These are phyloP conservation scores for Moesziomyces parantarcticus DNA, from an alignment of 1,284 basidiomycete species.

Conservation along the genomic window DNA sequence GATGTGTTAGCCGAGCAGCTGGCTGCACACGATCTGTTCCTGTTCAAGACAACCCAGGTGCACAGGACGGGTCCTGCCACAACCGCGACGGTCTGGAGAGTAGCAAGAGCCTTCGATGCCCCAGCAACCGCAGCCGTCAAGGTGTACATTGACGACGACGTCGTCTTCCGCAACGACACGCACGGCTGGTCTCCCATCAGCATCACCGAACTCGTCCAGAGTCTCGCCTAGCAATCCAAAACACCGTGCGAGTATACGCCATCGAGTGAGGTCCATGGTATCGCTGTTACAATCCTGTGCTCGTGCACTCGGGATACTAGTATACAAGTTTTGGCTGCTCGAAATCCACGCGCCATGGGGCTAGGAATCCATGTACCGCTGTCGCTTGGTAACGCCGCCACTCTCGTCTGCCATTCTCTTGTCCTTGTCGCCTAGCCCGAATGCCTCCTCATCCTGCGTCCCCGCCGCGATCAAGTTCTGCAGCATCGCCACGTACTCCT, in stretches of 20 bases:
- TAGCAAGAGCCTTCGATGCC: conserved; percentile 68
- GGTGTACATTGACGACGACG: conserved; percentile 87
- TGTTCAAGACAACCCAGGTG: conserved; percentile 84
- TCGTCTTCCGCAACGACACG: conserved; percentile 32
- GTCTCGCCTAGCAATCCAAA: conserved; percentile 78
- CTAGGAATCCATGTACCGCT: conserved; percentile 1
- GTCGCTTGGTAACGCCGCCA: conserved; percentile 1
- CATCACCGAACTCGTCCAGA: conserved; percentile 89
- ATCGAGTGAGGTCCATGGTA: too few relatives aligned
- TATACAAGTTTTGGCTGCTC: too few relatives aligned
- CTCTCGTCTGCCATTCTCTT: neutral
- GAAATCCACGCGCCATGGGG: too few relatives aligned
- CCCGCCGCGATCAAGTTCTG: conserved; percentile 62
- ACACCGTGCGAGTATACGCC: too few relatives aligned
- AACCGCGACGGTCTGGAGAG: conserved; percentile 77
- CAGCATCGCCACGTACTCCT: conserved; percentile 63
- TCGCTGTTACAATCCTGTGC: too few relatives aligned
- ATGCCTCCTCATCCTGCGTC: conserved; percentile 42
- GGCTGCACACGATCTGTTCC: conserved; percentile 83
- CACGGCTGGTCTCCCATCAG: conserved; percentile 69
- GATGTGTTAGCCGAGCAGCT: conserved; percentile 88
- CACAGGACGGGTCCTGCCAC: conserved; percentile 84
- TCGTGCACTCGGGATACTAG: too few relatives aligned
- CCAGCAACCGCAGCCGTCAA: conserved; percentile 85
- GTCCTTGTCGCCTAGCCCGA: conserved; percentile 1